Percentiles rank a stretch among this genome's conserved stretches.
These are phyloP conservation scores for Candida golubevii DNA, from an alignment of 805 yeast genomes.

Conservation along the genomic window DNA sequence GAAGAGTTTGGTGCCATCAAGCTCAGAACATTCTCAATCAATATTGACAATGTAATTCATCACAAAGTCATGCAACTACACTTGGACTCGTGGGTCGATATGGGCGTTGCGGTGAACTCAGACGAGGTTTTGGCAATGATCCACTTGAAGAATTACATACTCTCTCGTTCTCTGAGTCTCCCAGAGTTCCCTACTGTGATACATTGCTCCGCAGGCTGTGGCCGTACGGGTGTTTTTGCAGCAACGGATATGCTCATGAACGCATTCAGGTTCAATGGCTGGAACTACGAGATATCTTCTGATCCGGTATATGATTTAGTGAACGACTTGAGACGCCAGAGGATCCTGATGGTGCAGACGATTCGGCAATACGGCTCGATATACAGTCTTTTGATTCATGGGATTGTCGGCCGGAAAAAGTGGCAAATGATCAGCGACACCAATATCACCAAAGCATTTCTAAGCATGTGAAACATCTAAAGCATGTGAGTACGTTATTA, in stretches of 20 bases:
- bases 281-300: constrained; percentile 11
- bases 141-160: constrained; percentile 24
- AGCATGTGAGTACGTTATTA: too few species aligned
- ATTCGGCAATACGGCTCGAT: constrained; percentile 50
- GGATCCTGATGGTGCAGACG: constrained; percentile 58
- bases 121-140: constrained; percentile 51
- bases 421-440: constrained; percentile 6
- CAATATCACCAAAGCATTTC: constrained; percentile 3
- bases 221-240: constrained; percentile 80
- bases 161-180: constrained; percentile 1
- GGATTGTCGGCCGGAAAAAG: constrained; percentile 2
- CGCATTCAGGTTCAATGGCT: constrained; percentile 6
- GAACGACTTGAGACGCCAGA: constrained; percentile 45
- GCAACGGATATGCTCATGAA: constrained; percentile 61
- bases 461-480: not conserved
- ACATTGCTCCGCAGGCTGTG: constrained; percentile 97
- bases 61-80: constrained; percentile 71
- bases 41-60: constrained; percentile 6
- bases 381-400: constrained; percentile 32
- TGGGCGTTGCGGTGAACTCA: constrained; percentile 56
- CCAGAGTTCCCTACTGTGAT: constrained; percentile 31
- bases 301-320: constrained; percentile 48
- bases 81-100: constrained; percentile 78
- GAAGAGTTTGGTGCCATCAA: constrained; percentile 12
- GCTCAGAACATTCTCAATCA: constrained; percentile 16